These are phyloP conservation scores for Harringtonia aguacate DNA, from an alignment of 2,329 filamentous ascomycete genomes.

Conservation along the genomic window DNA sequence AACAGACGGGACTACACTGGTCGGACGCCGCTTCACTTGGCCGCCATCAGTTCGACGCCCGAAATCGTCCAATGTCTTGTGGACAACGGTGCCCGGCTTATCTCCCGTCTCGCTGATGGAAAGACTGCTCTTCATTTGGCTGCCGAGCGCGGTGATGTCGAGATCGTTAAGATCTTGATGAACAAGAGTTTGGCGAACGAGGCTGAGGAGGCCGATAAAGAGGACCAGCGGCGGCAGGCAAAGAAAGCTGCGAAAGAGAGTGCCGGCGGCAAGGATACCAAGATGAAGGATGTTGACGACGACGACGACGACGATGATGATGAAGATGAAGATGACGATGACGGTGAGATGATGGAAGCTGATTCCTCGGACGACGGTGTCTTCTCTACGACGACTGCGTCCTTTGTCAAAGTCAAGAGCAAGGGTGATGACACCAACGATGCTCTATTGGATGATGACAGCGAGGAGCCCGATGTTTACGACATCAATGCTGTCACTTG, in stretches of 20 bases:
- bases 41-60: conserved; percentile 55
- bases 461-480: conserved; percentile 67
- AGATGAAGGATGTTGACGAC: neutral
- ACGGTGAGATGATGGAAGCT: conserved; percentile 35
- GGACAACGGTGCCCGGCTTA: conserved; percentile 59
- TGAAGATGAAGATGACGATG: conserved; percentile 25
- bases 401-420: conserved; percentile 57
- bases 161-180: conserved; percentile 64
- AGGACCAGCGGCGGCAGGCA: conserved; percentile 34
- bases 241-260: neutral
- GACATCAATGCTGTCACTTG: conserved; percentile 70
- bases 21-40: conserved; percentile 68
- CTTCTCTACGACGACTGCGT: conserved; percentile 51
- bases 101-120: conserved; percentile 67
- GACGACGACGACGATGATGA: conserved; percentile 15
- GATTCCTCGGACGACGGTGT: conserved; percentile 41
- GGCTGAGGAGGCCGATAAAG: conserved; percentile 50
- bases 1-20: conserved; percentile 71
- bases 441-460: conserved; percentile 41
- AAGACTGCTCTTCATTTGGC: conserved; percentile 76
- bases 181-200: conserved; percentile 66
- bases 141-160: conserved; percentile 54
- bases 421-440: conserved; percentile 21
- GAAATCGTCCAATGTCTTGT: conserved; percentile 63
- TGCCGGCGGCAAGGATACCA: too few relatives aligned